Base-by-base conservation (phyloP, 352 stramenopile species). In the Phytopythium montanum region DNA sequence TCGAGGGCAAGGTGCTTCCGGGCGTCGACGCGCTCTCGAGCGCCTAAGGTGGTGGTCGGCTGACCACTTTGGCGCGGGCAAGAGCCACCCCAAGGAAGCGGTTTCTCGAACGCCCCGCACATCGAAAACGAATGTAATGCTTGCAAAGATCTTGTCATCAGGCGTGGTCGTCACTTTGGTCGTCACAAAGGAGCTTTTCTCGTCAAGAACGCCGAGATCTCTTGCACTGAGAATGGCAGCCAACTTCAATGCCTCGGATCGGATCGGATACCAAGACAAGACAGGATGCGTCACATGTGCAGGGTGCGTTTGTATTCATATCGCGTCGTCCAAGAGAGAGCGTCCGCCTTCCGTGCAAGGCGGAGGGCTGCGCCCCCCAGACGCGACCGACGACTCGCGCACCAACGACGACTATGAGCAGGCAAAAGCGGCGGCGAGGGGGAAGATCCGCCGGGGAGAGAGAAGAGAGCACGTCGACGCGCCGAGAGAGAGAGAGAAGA, bases 1-100 rank as follows among this genome's bases (percentile, higher is more conserved):
- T 99, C 41, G 97, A 99, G 75, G 97, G 97, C 60, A 99, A 99
- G 85, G 86, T 97, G n/a, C 80, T 99, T 31, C 98, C 98, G 18
- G 98, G 98, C 62, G 97, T 99, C 57, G 96, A 97, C 60, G 97
- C 97, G 41, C 80, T 99, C 50, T 89, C 83, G 44, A 66, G 69
- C 42, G 79, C 80, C 49, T 90, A 76, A 89, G 71, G 59, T 58
- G 46, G 50, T 8, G 26, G 10, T 14, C 2, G 0, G 6, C 12
- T 10, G 7, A 31, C n/a, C n/a, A n/a, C n/a, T n/a, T n/a, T n/a
- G n/a, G n/a, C 29, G 29, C 29, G 29, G 29, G 9, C 29, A 34
- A 34, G 29, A 34, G 29, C 2, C 31, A 10, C 31, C 5, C 31
- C 31, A 36, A 6, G 7, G 1, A 10, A 6, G 31, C 31, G 31